phyloP scores from a whole-genome alignment of 2,329 filamentous ascomycete species.

The Paecilomyces variotii region DNA sequence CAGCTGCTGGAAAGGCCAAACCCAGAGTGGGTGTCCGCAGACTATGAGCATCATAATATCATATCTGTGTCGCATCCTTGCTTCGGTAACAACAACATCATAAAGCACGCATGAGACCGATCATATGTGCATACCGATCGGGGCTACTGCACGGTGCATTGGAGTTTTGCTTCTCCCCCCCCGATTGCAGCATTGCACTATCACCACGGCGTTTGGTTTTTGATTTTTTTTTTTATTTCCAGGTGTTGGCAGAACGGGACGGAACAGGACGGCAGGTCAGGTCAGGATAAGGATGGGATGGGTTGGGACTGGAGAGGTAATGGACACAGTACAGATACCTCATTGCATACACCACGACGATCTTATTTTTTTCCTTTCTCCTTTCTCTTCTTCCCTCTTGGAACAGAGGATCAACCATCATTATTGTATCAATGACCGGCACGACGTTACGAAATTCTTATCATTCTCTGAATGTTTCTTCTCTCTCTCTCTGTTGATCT shows the following conservation, averaged over 20 bases:
- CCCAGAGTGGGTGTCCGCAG: constrained; percentile 28
- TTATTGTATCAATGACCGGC: background rate
- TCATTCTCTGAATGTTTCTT: background rate
- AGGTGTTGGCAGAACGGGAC: background rate
- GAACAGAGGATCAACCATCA: background rate
- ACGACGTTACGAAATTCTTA: background rate
- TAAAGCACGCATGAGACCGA: no score
- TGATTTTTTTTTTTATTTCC: background rate
- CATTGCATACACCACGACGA: background rate
- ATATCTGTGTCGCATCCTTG: background rate
- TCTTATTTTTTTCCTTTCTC: background rate
- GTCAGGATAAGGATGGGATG: background rate
- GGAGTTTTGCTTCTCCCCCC: background rate
- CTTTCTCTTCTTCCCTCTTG: background rate
- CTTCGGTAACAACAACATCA: no score
- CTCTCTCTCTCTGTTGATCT: background rate
- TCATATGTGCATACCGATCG: no score
- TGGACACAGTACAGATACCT: background rate
- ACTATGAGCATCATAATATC: constrained; percentile 13
- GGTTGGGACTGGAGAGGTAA: background rate
- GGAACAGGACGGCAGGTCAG: background rate
- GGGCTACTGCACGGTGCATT: background rate
- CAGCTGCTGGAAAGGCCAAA: constrained; percentile 19
- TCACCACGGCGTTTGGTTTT: background rate
- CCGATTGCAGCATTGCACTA: background rate